Percentiles rank a stretch among this genome's conserved stretches.
phyloP scores from a whole-genome alignment of 2,329 filamentous ascomycete genomes.

The Curvularia spicifera region DNA sequence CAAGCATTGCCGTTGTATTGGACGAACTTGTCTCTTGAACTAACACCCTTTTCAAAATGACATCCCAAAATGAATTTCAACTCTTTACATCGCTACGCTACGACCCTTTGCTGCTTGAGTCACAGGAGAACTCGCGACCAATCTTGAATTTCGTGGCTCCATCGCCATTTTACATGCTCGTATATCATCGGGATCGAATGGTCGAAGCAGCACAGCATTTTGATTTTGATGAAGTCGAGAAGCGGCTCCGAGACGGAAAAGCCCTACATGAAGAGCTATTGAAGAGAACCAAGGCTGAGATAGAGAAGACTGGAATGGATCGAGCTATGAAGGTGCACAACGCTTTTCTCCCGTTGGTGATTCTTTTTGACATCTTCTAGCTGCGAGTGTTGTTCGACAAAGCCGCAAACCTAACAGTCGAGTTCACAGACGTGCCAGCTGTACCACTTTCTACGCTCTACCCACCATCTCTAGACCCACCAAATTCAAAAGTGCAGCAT shows the following conservation, averaged over 20 bases:
- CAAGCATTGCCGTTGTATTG: neutral
- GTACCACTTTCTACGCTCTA: constrained; percentile 62
- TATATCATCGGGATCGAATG: constrained; percentile 79
- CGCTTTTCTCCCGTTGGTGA: rapidly evolving
- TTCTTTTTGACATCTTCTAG: constrained; percentile 29
- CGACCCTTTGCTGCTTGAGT: constrained; percentile 46
- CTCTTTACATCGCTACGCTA: constrained; percentile 51
- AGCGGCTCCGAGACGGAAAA: constrained; percentile 45
- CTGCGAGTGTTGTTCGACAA: constrained; percentile 63
- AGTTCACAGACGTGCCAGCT: constrained; percentile 49
- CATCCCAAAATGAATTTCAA: constrained; percentile 37
- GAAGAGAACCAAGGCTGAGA: constrained; percentile 41
- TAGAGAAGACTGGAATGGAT: constrained; percentile 29
- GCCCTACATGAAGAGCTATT: constrained; percentile 42
- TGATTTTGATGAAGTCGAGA: constrained; percentile 51
- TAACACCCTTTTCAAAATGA: constrained; percentile 18
- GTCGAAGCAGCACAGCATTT: constrained; percentile 63
- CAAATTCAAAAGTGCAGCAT: constrained; percentile 34
- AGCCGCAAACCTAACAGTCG: constrained; percentile 45
- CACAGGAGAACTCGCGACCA: constrained; percentile 54
- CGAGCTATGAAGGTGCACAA: constrained; percentile 36
- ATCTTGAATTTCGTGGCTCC: constrained; percentile 56
- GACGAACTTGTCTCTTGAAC: neutral
- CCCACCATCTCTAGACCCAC: constrained; percentile 62
- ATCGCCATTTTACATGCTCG: constrained; percentile 79